These are phyloP conservation scores for Chalciporus piperatus DNA, from an alignment of 768 basidiomycete genomes.

Conservation along the genomic window DNA sequence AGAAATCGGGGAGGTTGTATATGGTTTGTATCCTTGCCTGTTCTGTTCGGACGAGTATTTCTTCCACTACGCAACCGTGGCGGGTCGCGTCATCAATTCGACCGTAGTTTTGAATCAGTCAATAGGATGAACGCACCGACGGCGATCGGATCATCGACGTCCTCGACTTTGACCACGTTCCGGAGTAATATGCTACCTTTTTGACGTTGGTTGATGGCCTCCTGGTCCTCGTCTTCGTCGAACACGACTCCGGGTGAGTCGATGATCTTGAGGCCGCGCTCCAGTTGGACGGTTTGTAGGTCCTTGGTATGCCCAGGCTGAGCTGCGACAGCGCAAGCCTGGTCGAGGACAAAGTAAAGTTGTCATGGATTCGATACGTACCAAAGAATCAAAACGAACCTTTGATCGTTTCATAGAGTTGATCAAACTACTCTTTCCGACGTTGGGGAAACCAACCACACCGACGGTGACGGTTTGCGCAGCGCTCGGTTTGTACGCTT, in stretches of 20 bases:
- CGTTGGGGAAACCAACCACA: constrained; percentile 96
- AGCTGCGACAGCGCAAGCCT: constrained; percentile 93
- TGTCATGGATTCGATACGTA: not conserved
- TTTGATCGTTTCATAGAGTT: constrained; percentile 88
- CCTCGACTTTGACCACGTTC: constrained; percentile 89
- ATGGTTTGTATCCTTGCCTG: constrained; percentile 72
- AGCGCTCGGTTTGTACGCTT: constrained; percentile 69
- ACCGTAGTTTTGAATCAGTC: no score
- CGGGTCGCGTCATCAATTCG: no score
- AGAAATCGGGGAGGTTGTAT: constrained; percentile 79
- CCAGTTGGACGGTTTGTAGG: constrained; percentile 86
- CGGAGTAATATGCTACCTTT: constrained; percentile 67
- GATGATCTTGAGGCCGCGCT: constrained; percentile 87
- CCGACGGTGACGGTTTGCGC: constrained; percentile 78
- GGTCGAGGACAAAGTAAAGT: not conserved
- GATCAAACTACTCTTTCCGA: constrained; percentile 93
- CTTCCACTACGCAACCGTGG: no score
- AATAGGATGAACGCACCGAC: no score
- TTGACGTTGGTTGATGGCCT: constrained; percentile 44
- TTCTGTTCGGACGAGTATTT: constrained; percentile 76
- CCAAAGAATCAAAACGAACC: constrained; percentile 38
- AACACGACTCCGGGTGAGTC: constrained; percentile 99
- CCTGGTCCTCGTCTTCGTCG: constrained; percentile 66
- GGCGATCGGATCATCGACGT: constrained; percentile 85
- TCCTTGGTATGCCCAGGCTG: constrained; percentile 94